Base-by-base conservation (phyloP, 2,329 filamentous ascomycete genomes). In the Dactylonectria estremocensis region DNA sequence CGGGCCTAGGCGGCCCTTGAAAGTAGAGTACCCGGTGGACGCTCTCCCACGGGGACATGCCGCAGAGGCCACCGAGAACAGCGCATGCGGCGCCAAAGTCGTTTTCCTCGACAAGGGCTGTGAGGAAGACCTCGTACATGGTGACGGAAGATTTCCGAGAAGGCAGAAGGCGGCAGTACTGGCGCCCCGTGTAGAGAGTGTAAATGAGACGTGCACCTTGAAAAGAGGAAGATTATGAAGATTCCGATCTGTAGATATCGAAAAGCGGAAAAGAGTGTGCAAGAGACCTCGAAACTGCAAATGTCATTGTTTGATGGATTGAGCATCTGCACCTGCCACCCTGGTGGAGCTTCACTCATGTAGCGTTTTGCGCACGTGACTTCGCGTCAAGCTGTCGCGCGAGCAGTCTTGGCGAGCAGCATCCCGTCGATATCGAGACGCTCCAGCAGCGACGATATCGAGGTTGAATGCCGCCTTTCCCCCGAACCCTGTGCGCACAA, bases 91-190 rank as follows among this genome's bases (percentile, higher is more conserved):
- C 83, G 55, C 80, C 78, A 40, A 88, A 81, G 71, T 89, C 86
- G 66, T 78, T 81, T 61, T 86, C 83, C 18, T 82, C 80, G 60
- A 91, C 83, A 52, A 85, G 76, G 10, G 87, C 84, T 4, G 88
- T 87, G 64, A 91, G 82, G 72, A 90, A 90, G 18, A 91, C 79
- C 77, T 91, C 88, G 74, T 89, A 86, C 88, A 90, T 90, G 57
- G 16, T 69, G 64, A 64, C 58, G 24, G 46, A 31, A 37, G 22
- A 35, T 7, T 60, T 20, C 45, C 45, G 43, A 46, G 20, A 20
- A 46, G n/a, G 45, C 45, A 10, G 18, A 22, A 22, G 9, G 20
- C 45, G 45, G 9, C 18, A 18, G 45, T 20, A 9, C 10, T 18
- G 18, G 13, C 45, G 22, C 45, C 22, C 9, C 22, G 45, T 10